Evolutionary conservation across 768 basidiomycete genomes (phyloP).

Genomic region (Termitomyces sp.): DNA sequence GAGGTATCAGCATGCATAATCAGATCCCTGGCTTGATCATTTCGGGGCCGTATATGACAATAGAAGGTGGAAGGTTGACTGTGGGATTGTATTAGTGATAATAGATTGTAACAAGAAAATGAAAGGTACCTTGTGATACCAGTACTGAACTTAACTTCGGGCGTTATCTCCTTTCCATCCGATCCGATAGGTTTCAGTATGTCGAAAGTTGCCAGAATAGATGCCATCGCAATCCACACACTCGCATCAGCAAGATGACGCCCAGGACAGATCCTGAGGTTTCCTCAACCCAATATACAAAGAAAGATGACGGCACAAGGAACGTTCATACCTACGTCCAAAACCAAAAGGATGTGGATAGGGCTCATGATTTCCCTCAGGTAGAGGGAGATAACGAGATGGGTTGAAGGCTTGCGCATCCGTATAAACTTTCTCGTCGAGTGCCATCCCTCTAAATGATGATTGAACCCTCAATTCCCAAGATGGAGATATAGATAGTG

Average conservation of each 20-base stretch:
- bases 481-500: no score
- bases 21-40: not conserved
- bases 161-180: not conserved
- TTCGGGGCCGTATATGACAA: not conserved
- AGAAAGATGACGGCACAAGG: not conserved
- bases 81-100: not conserved
- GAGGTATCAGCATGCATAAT: not conserved
- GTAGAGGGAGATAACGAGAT: slow-evolving; percentile 7
- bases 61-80: not conserved
- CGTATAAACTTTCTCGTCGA: slow-evolving; percentile 5
- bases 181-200: not conserved
- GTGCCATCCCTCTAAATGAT: slow-evolving; percentile 8
- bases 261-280: not conserved
- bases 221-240: not conserved
- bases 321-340: not conserved
- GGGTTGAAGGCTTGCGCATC: slow-evolving; percentile 6
- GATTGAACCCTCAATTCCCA: not conserved
- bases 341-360: not conserved
- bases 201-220: not conserved
- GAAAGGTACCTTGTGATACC: not conserved
- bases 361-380: not conserved
- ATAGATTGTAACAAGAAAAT: not conserved
- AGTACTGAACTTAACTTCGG: not conserved
- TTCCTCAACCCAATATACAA: not conserved
- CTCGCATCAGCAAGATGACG: not conserved